These are phyloP conservation scores for Pyrenula massariospora DNA, from an alignment of 495 filamentous ascomycete species.

Conservation along the genomic window DNA sequence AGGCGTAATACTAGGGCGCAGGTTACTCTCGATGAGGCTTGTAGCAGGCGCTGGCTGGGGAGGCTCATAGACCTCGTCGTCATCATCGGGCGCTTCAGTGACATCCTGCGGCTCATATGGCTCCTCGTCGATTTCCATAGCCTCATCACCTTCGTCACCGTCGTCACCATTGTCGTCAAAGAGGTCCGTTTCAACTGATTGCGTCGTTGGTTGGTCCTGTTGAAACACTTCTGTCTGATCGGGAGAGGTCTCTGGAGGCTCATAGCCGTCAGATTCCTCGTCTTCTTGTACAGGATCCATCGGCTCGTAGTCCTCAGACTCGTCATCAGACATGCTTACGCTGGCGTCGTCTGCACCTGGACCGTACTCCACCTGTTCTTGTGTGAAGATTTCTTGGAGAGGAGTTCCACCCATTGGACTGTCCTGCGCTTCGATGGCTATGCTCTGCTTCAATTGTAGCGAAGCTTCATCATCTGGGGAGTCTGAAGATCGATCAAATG, in stretches of 20 bases:
- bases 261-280: slow-evolving; percentile 39
- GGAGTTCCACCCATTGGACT: background rate
- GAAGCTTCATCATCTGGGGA: background rate
- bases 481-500: background rate
- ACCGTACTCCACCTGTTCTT: background rate
- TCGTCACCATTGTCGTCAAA: background rate
- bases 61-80: background rate
- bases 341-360: slow-evolving; percentile 1
- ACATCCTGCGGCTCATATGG: slow-evolving; percentile 4
- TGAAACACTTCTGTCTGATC: slow-evolving; percentile 9
- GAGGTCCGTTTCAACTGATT: background rate
- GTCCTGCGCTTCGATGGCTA: background rate
- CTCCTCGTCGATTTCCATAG: slow-evolving; percentile 10
- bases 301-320: slow-evolving; percentile 12
- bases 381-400: background rate
- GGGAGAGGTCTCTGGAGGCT: slow-evolving; percentile 42
- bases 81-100: slow-evolving; percentile 3
- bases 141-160: background rate
- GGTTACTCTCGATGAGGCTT: background rate
- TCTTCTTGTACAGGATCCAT: slow-evolving; percentile 2
- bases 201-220: background rate
- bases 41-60: background rate
- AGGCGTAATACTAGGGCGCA: background rate
- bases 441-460: background rate
- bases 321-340: slow-evolving; percentile 6